Evolutionary conservation across 1,284 basidiomycete species (phyloP).

Genomic region (Mycena citricolor): DNA sequence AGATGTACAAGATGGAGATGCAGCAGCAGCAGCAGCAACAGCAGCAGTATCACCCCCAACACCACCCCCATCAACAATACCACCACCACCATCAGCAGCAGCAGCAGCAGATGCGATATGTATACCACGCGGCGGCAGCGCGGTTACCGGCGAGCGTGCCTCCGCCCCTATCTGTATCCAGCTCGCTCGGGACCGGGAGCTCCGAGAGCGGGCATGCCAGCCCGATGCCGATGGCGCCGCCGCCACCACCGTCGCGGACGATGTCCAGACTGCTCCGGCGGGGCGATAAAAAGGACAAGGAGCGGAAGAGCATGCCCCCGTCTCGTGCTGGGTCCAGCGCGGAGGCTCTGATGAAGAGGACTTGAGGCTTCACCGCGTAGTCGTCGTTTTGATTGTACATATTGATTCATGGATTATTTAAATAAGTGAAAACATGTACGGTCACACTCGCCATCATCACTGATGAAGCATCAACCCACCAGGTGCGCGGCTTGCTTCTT

Average conservation of each 20-base stretch:
- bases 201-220: slow-evolving; percentile 13
- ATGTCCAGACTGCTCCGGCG: slow-evolving; percentile 9
- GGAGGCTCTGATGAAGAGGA: slow-evolving; percentile 13
- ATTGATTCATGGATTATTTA: no score
- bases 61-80: no score
- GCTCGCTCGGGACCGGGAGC: slow-evolving; percentile 18
- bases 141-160: slow-evolving; percentile 18
- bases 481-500: no score
- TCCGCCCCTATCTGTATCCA: slow-evolving; percentile 14
- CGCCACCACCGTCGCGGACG: not conserved
- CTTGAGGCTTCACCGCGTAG: no score
- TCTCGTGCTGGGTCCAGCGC: slow-evolving; percentile 17
- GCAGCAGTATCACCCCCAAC: not conserved
- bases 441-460: no score
- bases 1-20: slow-evolving; percentile 20
- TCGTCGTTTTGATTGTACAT: no score
- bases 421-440: no score
- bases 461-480: no score
- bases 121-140: slow-evolving; percentile 14
- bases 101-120: slow-evolving; percentile 18
- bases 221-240: slow-evolving; percentile 11
- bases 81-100: no score
- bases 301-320: slow-evolving; percentile 13
- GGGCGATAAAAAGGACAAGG: slow-evolving; percentile 16
- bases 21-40: not conserved